phyloP scores from a whole-genome alignment of 257 asterid genomes.

The Linderniella brevidens region DNA sequence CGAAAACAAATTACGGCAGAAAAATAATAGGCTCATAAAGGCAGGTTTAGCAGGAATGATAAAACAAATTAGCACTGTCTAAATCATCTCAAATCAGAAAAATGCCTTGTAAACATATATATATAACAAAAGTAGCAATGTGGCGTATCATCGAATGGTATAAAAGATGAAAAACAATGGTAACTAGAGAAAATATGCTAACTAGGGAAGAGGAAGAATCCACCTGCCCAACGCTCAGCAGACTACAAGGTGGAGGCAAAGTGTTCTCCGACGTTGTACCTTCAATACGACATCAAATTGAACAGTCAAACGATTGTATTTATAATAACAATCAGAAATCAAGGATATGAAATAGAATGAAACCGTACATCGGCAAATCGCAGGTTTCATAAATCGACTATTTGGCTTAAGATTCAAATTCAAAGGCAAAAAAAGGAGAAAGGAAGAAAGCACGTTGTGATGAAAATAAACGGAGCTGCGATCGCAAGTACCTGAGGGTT shows the following conservation, averaged over 20 bases:
- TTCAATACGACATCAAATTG: conserved; percentile 11
- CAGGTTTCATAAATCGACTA: no score
- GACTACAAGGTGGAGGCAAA: conserved; percentile 33
- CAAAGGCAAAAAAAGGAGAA: conserved; percentile 4
- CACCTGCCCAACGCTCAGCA: conserved; percentile 49
- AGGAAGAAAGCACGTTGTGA: background rate
- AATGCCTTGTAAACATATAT: no score
- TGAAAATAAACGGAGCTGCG: background rate
- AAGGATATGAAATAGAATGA: background rate
- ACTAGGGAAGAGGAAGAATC: background rate
- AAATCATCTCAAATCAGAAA: no score
- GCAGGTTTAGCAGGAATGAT: no score
- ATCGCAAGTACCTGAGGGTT: conserved; percentile 17
- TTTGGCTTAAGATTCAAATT: background rate
- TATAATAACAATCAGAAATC: background rate
- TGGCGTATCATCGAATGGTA: background rate
- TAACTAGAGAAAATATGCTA: background rate
- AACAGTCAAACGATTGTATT: background rate
- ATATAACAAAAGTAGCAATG: no score
- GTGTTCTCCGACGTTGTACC: conserved; percentile 27
- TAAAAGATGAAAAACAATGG: background rate
- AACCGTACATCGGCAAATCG: no score
- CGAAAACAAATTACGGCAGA: no score
- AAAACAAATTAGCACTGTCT: no score
- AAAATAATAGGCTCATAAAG: no score